Conservation (phyloP, 495 filamentous ascomycete species). For the Tuber microsphaerosporum region DNA sequence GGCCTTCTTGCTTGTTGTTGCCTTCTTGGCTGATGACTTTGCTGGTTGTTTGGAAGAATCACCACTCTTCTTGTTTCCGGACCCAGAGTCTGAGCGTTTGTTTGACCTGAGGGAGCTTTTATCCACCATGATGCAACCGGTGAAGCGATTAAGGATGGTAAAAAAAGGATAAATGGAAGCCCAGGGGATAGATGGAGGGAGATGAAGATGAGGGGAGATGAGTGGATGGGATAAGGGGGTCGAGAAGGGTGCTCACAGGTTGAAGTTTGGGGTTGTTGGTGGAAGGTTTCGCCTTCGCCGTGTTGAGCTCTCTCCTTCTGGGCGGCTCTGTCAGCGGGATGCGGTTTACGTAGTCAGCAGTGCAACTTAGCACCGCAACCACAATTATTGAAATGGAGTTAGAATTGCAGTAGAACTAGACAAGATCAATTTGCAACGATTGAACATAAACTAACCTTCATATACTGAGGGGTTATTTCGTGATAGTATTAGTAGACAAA, state of each 20-base stretch:
- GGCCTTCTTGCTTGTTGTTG: conserved; percentile 21
- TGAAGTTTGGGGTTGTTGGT: not conserved
- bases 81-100: conserved; percentile 31
- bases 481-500: not conserved
- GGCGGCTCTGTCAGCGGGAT: conserved; percentile 2
- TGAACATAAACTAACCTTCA: not conserved
- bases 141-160: conserved; percentile 2
- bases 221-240: conserved; percentile 2
- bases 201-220: not conserved
- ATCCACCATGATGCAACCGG: conserved; percentile 40
- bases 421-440: not conserved
- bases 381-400: not conserved
- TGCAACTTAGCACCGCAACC: conserved; percentile 2
- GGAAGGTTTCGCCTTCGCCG: not conserved
- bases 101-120: conserved; percentile 40
- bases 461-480: not conserved
- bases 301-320: not conserved
- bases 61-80: conserved; percentile 28
- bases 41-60: conserved; percentile 28
- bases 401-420: not conserved
- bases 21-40: conserved; percentile 36
- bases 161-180: not conserved
- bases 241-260: not conserved
- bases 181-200: not conserved
- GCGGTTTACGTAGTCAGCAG: not conserved